Base-by-base conservation (phyloP, 2,329 filamentous ascomycete species). In the Trichophyton rubrum region DNA sequence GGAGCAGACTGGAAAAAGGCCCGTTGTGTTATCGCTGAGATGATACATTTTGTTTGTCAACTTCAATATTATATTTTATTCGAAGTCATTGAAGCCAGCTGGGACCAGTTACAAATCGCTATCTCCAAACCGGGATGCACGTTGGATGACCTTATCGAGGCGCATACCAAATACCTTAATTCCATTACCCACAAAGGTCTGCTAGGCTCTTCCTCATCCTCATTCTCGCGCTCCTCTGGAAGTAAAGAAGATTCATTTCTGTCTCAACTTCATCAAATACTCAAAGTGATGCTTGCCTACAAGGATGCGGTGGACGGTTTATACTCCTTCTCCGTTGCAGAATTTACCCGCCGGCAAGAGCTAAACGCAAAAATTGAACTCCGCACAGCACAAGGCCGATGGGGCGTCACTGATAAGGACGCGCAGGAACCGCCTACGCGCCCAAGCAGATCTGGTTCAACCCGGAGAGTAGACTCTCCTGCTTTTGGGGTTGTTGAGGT, bases 21-120 rank as follows among this genome's bases (percentile, higher is more conserved):
- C 3, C 82, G 92, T 61, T 93, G 91, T 62, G 85, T 86, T 17
- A 85, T 97, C 41, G 91, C 92, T 11, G 95, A 99, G 74, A 99
- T 99, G 93, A 89, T 97, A 15, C 95, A 99, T 72, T 97, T 99
- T 70, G 86, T 97, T 69, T 90, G 90, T 64, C 93, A 99, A 74
- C 81, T 99, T 13, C 93, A 99, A 73, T 96, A 97, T 77, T 99
- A 99, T 73, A 96, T 99, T 66, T 80, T 99, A 8, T 99, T 97
- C 69, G 93, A 99, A 73, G 93, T 99, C 66, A 97, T 99, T 67
- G 93, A 99, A 73, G 87, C 89, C 40, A 93, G 89, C 56, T 99
- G 93, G 95, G 88, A 89, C 63, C 87, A 92, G 69, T 81, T 99
- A 1, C 89, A 96, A 72, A 82, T 84, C 30, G 87, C 88, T 35